Evolutionary conservation across 2,329 filamentous ascomycete genomes (phyloP).

Genomic region (Calonectria henricotiae): DNA sequence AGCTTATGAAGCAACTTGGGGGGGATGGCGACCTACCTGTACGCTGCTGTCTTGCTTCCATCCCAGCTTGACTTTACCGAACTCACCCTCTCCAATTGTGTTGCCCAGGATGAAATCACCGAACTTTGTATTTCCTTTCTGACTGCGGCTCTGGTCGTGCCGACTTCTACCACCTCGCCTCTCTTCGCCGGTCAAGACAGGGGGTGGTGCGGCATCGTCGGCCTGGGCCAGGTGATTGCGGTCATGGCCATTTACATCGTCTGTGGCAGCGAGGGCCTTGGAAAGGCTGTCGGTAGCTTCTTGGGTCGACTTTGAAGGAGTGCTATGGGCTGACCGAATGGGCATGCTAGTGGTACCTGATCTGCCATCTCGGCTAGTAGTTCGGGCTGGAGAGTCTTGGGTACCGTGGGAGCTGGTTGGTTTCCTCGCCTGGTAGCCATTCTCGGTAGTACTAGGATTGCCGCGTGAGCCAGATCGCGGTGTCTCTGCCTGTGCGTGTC

Average conservation of each 20-base stretch:
- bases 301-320: slow-evolving; percentile 73
- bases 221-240: slow-evolving; percentile 50
- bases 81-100: slow-evolving; percentile 97
- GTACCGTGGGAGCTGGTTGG: slow-evolving; percentile 47
- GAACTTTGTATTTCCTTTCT: slow-evolving; percentile 85
- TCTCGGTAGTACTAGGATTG: slow-evolving; percentile 54
- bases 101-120: slow-evolving; percentile 97
- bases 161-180: slow-evolving; percentile 70
- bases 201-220: slow-evolving; percentile 63
- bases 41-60: slow-evolving; percentile 97
- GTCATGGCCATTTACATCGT: slow-evolving; percentile 54
- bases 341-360: slow-evolving; percentile 61
- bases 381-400: slow-evolving; percentile 61
- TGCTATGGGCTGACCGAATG: slow-evolving; percentile 63
- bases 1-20: no score
- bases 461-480: slow-evolving; percentile 57
- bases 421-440: slow-evolving; percentile 55
- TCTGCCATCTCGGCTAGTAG: slow-evolving; percentile 62
- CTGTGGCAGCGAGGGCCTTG: slow-evolving; percentile 71
- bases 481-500: slow-evolving; percentile 59
- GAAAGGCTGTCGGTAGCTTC: slow-evolving; percentile 87
- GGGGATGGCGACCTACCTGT: slow-evolving; percentile 67
- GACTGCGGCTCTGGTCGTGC: slow-evolving; percentile 69
- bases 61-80: slow-evolving; percentile 98
- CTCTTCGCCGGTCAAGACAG: slow-evolving; percentile 63